These are phyloP conservation scores for Aspergillus alliaceus DNA, from an alignment of 2,329 filamentous ascomycete species.

Conservation along the genomic window DNA sequence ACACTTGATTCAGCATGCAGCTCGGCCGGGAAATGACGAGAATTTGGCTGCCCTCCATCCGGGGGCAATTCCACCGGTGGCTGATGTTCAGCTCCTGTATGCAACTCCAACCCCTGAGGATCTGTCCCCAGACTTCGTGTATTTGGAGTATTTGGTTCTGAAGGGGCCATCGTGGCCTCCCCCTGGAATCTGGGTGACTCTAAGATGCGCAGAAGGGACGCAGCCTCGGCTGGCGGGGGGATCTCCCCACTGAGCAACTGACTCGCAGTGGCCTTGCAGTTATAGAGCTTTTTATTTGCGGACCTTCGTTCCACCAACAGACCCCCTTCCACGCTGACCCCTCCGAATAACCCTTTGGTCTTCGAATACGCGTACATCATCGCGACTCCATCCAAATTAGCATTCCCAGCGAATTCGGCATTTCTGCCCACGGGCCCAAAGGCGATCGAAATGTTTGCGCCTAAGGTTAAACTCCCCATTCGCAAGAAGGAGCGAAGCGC, in stretches of 20 bases:
- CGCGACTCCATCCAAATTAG: constrained; percentile 78
- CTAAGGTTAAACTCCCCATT: constrained; percentile 81
- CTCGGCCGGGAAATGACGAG: not conserved
- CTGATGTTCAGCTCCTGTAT: not conserved
- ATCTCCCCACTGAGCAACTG: constrained; percentile 80
- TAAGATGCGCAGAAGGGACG: constrained; percentile 77
- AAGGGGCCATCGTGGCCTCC: not conserved
- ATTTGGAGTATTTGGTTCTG: not conserved
- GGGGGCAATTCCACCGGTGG: not conserved
- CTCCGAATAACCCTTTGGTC: constrained; percentile 93
- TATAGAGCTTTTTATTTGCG: constrained; percentile 93
- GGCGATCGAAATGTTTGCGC: constrained; percentile 90
- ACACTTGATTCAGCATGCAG: not conserved
- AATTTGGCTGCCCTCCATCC: not conserved
- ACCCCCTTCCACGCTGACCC: constrained; percentile 86
- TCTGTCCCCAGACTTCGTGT: not conserved
- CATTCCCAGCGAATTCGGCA: constrained; percentile 87
- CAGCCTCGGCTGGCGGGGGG: constrained; percentile 73
- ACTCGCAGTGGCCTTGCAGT: constrained; percentile 71
- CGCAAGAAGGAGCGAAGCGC: constrained; percentile 92
- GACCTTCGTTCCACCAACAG: constrained; percentile 88
- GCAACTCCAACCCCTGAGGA: not conserved
- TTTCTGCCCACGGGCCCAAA: constrained; percentile 90
- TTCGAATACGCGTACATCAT: constrained; percentile 95
- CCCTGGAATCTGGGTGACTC: constrained; percentile 74